Base-by-base conservation (phyloP, 768 basidiomycete species). In the Leucocoprinus leucothites region DNA sequence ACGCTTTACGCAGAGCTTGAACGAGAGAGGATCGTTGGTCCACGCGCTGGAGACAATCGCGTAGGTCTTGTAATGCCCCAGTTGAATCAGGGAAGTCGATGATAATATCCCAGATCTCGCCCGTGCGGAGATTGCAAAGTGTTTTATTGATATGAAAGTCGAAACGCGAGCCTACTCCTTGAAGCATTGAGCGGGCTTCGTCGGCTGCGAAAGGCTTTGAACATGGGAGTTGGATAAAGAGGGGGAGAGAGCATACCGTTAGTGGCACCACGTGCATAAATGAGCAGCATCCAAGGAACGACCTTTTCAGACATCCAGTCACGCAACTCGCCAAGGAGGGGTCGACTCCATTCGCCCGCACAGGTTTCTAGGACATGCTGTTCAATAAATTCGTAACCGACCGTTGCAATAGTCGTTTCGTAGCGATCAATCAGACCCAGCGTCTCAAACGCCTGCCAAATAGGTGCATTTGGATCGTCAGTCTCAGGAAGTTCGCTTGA, bases 101-200 rank as follows among this genome's bases (percentile, higher is more conserved):
- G 56, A 98, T 96, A 53, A 98, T 97, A 60, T 96, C 93, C 65
- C 97, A 98, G 18, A 98, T 87, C 67, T 98, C 95, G 47, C 74
- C 77, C 56, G 84, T 87, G 31, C 86, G 87, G 50, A 96, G 71
- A 66, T 94, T 90, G 65, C 89, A 92, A 22, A 98, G 73, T 2
- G 88, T 91, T 68, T 94, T 95, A 69, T 92, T 90, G 63, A 98
- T 84, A 60, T 96, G 91, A 61, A 93, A 95, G 61, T 98, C 95
- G 64, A 98, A 90, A 42, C 91, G 75, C 1, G 87, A 84, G 21
- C 89, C 87, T 13, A 92, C 84, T 2, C 87, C 87, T 63, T 85
- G 82, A 48, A 96, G 71, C 84, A 89, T 79, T 34, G 77, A 67
- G 63, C 85, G 75, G 28, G 88, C 82, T 68, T 94, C 85, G 56